These are phyloP conservation scores for Dipteronia dyeriana DNA, from an alignment of 345 rosid genomes.

Conservation along the genomic window DNA sequence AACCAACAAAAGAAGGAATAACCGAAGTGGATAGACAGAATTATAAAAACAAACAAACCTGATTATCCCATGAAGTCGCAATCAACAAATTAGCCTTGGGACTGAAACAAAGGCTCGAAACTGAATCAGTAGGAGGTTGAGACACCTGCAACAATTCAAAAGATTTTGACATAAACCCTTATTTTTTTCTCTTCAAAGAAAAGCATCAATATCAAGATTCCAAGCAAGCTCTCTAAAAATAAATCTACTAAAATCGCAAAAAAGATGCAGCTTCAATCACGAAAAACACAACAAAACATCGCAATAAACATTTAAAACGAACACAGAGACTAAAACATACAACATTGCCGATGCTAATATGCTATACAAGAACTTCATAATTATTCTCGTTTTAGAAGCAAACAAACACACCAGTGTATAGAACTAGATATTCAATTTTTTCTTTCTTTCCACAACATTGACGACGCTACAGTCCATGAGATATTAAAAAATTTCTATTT, in stretches of 20 bases:
- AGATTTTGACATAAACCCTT: conserved; percentile 1
- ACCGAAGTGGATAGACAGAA: background rate
- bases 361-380: background rate
- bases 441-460: no score
- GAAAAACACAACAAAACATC: background rate
- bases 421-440: no score
- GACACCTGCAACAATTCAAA: conserved; percentile 52
- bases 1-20: background rate
- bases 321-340: background rate
- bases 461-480: no score
- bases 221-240: no score
- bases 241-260: background rate
- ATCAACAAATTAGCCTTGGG: conserved; percentile 87
- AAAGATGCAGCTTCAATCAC: background rate
- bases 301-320: background rate
- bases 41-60: conserved; percentile 45
- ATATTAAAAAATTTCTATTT: no score
- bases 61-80: conserved; percentile 99
- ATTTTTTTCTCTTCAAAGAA: no score
- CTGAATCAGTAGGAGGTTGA: conserved; percentile 84
- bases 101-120: conserved; percentile 91
- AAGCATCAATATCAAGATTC: no score
- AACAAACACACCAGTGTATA: no score
- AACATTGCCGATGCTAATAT: background rate
- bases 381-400: no score